These are phyloP conservation scores for Arthrinium phaeospermum DNA, from an alignment of 2,329 filamentous ascomycete genomes.

Conservation along the genomic window DNA sequence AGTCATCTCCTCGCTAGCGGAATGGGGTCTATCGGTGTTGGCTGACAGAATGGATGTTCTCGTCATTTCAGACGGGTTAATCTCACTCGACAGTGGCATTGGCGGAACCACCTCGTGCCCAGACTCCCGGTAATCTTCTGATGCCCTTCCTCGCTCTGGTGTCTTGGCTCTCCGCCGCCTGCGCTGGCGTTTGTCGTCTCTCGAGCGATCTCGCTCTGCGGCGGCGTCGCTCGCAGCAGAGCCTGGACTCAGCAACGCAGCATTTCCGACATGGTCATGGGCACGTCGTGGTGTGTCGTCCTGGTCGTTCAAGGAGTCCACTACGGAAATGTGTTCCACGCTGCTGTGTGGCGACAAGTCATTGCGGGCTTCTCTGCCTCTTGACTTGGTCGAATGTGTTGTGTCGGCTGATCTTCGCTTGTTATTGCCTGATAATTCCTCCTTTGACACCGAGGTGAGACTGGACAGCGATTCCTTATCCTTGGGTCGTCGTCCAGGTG, in stretches of 20 bases:
- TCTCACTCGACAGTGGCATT: slow-evolving; percentile 87
- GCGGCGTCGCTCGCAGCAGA: slow-evolving; percentile 45
- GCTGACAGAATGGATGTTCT: slow-evolving; percentile 86
- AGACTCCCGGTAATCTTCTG: slow-evolving; percentile 56
- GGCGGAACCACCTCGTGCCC: slow-evolving; percentile 70
- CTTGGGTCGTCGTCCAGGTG: slow-evolving; percentile 51
- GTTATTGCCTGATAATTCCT: slow-evolving; percentile 58
- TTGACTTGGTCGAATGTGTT: slow-evolving; percentile 56
- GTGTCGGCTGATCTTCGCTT: slow-evolving; percentile 57
- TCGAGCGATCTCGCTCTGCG: slow-evolving; percentile 47
- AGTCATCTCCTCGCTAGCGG: slow-evolving; percentile 66
- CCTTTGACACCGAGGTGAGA: slow-evolving; percentile 58
- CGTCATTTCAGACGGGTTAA: slow-evolving; percentile 86
- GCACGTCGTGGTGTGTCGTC: slow-evolving; percentile 52
- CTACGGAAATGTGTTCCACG: slow-evolving; percentile 54
- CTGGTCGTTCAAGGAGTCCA: slow-evolving; percentile 48
- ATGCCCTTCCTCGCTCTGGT: slow-evolving; percentile 52
- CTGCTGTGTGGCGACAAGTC: slow-evolving; percentile 58
- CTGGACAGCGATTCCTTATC: slow-evolving; percentile 67
- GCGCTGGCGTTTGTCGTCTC: slow-evolving; percentile 57
- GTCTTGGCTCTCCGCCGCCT: slow-evolving; percentile 59
- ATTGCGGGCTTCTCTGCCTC: slow-evolving; percentile 61
- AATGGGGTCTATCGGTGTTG: slow-evolving; percentile 74
- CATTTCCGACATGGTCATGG: slow-evolving; percentile 43
- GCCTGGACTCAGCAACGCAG: slow-evolving; percentile 52